phyloP scores from a whole-genome alignment of 2,329 filamentous ascomycete species.

The Chrysoporthe puriensis region DNA sequence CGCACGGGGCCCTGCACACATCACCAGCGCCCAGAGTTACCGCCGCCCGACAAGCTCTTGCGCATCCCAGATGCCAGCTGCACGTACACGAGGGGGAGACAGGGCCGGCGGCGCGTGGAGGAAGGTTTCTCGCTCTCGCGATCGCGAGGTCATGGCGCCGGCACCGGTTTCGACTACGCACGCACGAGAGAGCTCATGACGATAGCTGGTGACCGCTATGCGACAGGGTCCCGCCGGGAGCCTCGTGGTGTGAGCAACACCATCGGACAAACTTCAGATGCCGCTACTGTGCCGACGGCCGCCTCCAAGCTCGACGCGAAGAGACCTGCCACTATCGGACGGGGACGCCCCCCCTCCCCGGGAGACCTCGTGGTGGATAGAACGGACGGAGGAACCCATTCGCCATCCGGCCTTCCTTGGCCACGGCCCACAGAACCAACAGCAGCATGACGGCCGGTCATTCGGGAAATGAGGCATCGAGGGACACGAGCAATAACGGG shows the following conservation, averaged over 20 bases:
- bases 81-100: not conserved
- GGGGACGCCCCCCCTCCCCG: not conserved
- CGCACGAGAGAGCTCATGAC: not conserved
- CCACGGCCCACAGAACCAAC: not conserved
- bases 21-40: not conserved
- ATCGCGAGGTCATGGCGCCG: not conserved
- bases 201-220: not conserved
- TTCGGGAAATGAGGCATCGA: slow-evolving; percentile 12
- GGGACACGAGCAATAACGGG: not conserved
- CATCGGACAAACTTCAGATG: too few species aligned
- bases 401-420: not conserved
- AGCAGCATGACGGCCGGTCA: slow-evolving; percentile 5
- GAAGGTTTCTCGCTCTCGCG: not conserved
- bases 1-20: not conserved
- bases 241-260: too few species aligned
- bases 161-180: not conserved
- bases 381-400: not conserved
- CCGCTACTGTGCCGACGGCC: too few species aligned
- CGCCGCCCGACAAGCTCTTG: not conserved
- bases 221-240: not conserved
- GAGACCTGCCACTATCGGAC: slow-evolving; percentile 5
- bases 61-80: not conserved
- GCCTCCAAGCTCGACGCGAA: not conserved
- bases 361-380: not conserved
- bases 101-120: too few species aligned